Base-by-base conservation (phyloP, 768 basidiomycete genomes). In the Imleria badia region DNA sequence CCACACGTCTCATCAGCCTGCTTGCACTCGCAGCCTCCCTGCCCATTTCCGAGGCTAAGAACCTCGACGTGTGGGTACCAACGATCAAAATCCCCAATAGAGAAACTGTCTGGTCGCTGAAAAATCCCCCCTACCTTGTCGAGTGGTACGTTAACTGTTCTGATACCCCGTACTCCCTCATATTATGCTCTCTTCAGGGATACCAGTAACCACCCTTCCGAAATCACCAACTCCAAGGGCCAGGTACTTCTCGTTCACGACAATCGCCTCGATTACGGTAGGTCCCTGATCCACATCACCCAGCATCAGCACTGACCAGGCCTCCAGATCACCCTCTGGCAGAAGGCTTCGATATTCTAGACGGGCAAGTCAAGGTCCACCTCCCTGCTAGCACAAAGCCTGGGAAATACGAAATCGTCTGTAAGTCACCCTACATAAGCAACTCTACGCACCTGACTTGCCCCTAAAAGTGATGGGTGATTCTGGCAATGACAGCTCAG, bases 221-320 rank as follows among this genome's bases (percentile, higher is more conserved):
- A 66, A 0, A 71, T 78, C 56, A 76, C 75, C 35, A 72, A 75
- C 54, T 23, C 51, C 13, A 9, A 31, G 6, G 72, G 72, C 17
- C 33, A 14, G 12, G 61, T 76, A 34, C 60, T 63, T 48, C 66
- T 76, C 33, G 60, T 69, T 46, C 55, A 58, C 13, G 55, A 60
- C 26, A 39, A 50, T 9, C 23, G 42, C 14, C 69, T 68, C 33
- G 59, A 65, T 3, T 40, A 67, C 6, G 40, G 72, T 66, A 42
- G 15, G 72, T 68, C 23, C 39, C 55, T 29, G 20, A 23, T 43
- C 43, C 51, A 36, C 19, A 39, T 52, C 30, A n/a, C 6, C 43
- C 3, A 42, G 38, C 30, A 31, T 33, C 34, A 31, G 23, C 30
- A 19, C 54, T 64, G 33, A 69, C 6, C 22, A 11, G 14, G 17